Percentiles rank a stretch among this genome's conserved stretches.
Conservation (phyloP, 2,329 filamentous ascomycete species). For the Cercospora citrullina region DNA sequence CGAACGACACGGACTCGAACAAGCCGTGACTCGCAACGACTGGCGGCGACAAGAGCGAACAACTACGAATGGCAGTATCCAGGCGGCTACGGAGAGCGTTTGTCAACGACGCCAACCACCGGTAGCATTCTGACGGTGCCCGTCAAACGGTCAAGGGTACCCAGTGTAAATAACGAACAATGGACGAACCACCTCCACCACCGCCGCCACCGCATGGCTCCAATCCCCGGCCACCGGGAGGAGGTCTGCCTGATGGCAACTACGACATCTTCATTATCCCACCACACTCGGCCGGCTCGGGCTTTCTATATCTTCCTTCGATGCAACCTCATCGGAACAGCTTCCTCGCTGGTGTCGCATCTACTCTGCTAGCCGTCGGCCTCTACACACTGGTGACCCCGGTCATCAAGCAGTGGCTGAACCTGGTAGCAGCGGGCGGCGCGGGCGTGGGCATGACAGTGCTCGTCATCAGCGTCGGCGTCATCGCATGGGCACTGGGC, state of each 20-base stretch:
- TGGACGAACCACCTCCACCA: constrained; percentile 62
- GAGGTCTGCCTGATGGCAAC: constrained; percentile 78
- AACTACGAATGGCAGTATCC: constrained; percentile 8
- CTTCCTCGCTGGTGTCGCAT: constrained; percentile 83
- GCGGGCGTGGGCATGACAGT: constrained; percentile 72
- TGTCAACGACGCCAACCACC: constrained; percentile 2
- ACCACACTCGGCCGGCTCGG: constrained; percentile 81
- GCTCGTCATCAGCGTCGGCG: constrained; percentile 69
- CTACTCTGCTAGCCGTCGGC: constrained; percentile 69
- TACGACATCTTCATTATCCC: constrained; percentile 98
- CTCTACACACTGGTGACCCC: constrained; percentile 74
- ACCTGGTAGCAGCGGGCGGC: constrained; percentile 64
- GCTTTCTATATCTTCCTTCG: constrained; percentile 93
- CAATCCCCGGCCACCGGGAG: constrained; percentile 64
- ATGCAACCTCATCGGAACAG: constrained; percentile 83
- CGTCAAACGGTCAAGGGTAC: constrained; percentile 13
- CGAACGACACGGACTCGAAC: neutral
- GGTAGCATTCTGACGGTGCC: constrained; percentile 5
- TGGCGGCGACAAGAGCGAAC: neutral
- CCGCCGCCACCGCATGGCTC: constrained; percentile 84
- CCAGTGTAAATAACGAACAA: constrained; percentile 14
- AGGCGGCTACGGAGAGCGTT: constrained; percentile 7
- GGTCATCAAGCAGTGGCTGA: constrained; percentile 71
- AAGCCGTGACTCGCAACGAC: constrained; percentile 1
- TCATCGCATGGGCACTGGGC: constrained; percentile 76